These are phyloP conservation scores for Fomitopsis pulvina DNA, from an alignment of 768 basidiomycete genomes.

Conservation along the genomic window DNA sequence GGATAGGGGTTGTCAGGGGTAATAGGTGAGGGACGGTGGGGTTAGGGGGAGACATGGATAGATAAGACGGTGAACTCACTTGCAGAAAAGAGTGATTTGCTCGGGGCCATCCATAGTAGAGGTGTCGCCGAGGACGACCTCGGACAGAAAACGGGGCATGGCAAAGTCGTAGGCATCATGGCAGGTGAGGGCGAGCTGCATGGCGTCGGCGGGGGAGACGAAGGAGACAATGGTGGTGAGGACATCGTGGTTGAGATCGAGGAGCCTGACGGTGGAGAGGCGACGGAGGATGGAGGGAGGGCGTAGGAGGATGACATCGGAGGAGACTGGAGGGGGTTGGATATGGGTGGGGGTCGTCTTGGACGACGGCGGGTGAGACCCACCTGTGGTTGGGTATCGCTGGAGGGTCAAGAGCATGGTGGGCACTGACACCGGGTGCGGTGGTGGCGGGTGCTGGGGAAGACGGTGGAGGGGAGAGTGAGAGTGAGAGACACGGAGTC, in stretches of 20 bases:
- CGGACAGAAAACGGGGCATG: constrained; percentile 13
- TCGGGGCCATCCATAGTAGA: constrained; percentile 9
- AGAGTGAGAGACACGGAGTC: neutral
- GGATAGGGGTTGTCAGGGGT: neutral
- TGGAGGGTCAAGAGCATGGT: neutral
- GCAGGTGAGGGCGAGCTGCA: constrained; percentile 11
- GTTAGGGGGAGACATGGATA: neutral
- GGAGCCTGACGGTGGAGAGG: neutral
- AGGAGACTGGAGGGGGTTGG: neutral
- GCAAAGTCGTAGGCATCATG: constrained; percentile 13
- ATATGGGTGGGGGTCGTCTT: neutral
- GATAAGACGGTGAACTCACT: neutral
- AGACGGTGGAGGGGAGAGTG: neutral
- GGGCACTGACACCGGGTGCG: neutral
- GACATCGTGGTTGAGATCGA: constrained; percentile 6
- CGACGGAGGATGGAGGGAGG: neutral
- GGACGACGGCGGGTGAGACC: neutral
- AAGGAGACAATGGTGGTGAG: constrained; percentile 6
- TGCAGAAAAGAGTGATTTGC: constrained; percentile 12
- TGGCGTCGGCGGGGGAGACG: constrained; percentile 7
- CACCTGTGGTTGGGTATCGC: neutral
- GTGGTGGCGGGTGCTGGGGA: neutral
- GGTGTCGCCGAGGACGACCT: constrained; percentile 10
- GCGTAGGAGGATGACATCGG: neutral
- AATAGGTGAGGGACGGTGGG: too few relatives aligned